Base-by-base conservation (phyloP, 208 protist species). In the Trypanosoma melophagium region DNA sequence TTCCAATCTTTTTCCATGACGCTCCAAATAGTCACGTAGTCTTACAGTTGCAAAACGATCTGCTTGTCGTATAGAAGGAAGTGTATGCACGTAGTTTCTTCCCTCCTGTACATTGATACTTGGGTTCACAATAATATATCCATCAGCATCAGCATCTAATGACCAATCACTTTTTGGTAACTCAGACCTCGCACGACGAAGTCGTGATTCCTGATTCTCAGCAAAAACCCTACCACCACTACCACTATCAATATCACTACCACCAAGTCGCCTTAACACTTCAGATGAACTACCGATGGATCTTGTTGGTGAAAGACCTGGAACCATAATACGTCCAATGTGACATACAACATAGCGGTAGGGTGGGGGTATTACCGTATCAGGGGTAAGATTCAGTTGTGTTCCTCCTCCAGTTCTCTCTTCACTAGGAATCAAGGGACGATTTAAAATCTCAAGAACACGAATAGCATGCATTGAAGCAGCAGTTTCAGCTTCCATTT, bases 11-110 rank as follows among this genome's bases (percentile, higher is more conserved):
- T 89, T 93, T 44, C 91, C 91, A 68, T 96, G 80, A 1, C 91
- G 86, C 71, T 96, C 88, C n/a, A 96, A 63, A 69, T 92, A 96
- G 76, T 96, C 91, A 3, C 74, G 70, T 14, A 94, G 67, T 2
- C 91, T 81, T 22, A 74, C 51, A 17, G 76, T 47, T 7, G 77
- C 80, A 52, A 77, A 71, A 10, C 35, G 54, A 55, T 96, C 91
- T 0, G 85, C 82, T 25, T 70, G 64, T 10, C 91, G 81, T 41
- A 94, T 86, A 13, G 76, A 77, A n/a, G 81, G 49, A 19, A 96
- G 77, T 16, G 91, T 93, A 77, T 96, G 90, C 3, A 85, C 76
- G 62, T 96, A 96, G 61, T 80, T 85, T 25, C 69, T 71, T 28
- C 69, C 76, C 7, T 66, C 54, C 31, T 55, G 25, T 14, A 60